Evolutionary conservation across 129 eudicot genomes (phyloP).

Genomic region (Pulicaria dysenterica): DNA sequence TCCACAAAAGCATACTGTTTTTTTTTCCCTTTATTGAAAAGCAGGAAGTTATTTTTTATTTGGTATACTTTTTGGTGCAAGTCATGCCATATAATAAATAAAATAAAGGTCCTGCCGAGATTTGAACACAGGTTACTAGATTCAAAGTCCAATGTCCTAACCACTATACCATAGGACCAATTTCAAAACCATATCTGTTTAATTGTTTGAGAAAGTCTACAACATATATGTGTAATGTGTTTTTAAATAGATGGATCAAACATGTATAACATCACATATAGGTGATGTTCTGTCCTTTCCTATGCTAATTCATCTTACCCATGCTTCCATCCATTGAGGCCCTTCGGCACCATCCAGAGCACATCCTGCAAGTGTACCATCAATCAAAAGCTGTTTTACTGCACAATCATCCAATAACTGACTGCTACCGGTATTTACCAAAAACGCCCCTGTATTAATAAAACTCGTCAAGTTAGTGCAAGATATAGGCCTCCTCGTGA

Average conservation of each 20-base stretch:
- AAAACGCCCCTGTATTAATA: constrained; percentile 77
- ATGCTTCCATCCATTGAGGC: constrained; percentile 99
- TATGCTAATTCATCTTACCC: constrained; percentile 82
- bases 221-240: background rate
- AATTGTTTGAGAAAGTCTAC: constrained; percentile 25
- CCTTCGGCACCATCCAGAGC: constrained; percentile 99
- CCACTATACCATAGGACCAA: too few species aligned
- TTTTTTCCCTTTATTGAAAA: too few species aligned
- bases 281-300: constrained; percentile 32
- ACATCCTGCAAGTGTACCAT: constrained; percentile 96
- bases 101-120: too few species aligned
- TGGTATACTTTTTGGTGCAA: too few species aligned
- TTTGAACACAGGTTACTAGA: too few species aligned
- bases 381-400: constrained; percentile 95
- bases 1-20: constrained; percentile 4
- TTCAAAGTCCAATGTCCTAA: too few species aligned
- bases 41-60: too few species aligned
- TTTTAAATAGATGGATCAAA: background rate
- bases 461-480: constrained; percentile 12
- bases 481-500: constrained; percentile 5
- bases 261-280: constrained; percentile 17
- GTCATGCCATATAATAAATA: too few species aligned
- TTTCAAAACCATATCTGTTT: background rate
- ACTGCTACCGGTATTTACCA: constrained; percentile 96
- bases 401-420: constrained; percentile 99